Base-by-base conservation (phyloP, 805 yeast species). In the Cyberlindnera lachancei region DNA sequence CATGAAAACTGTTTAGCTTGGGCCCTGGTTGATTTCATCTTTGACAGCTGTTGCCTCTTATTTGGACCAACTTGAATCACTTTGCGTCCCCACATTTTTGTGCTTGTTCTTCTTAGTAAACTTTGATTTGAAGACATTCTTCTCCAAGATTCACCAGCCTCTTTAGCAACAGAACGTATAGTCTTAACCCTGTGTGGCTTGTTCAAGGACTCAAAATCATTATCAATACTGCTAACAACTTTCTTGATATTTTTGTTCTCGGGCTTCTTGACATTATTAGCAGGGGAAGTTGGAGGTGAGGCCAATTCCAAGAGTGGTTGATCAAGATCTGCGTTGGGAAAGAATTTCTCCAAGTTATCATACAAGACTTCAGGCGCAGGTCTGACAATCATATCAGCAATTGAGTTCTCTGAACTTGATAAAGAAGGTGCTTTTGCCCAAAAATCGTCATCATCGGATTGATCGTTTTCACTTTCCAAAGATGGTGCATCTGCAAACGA, bases 11-110 rank as follows among this genome's bases (percentile, higher is more conserved):
- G 94, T 48, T 76, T 82, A 51, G 73, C 71, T 31, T 75, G 73
- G 11, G 88, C 92, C 5, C 68, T 70, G 21, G 71, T 71, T 48
- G 40, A 46, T 34, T 75, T 68, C 32, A 83, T 57, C 42, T 75
- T 75, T 33, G 78, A 72, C 9, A 83, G 79, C 37, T 68, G 66
- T 24, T 71, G 72, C 39, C 70, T 66, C 39, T 74, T 79, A 15
- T 71, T 75, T 3, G 90, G 77, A 1, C 88, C 87, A 19, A 88
- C 88, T 58, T 92, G 98, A 20, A 87, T 79, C 12, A 86, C 94
- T 41, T 73, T 79, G 40, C 85, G 87, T 15, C 98, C 99, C 99
- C 99, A 92, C 80, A 92, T 73, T 59, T 92, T 94, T 2, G 99
- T 92, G 50, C 92, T 85, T 34, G 68, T 70, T 35, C 97, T 65